Conservation (phyloP, 2,329 filamentous ascomycete genomes). For the Talaromyces sp. region DNA sequence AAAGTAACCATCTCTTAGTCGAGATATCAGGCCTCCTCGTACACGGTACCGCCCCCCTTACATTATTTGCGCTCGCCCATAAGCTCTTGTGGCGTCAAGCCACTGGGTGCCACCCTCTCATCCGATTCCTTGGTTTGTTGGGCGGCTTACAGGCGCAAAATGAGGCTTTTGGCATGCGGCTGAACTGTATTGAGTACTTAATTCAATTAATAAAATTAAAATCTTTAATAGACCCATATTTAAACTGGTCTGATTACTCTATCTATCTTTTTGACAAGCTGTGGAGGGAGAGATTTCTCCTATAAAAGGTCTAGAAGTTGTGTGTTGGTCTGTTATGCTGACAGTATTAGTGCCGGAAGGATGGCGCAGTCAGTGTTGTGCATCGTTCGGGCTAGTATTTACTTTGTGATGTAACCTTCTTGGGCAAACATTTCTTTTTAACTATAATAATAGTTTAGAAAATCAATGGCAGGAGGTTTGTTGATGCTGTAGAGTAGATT, state of each 20-base stretch:
- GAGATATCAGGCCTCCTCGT: too few relatives aligned
- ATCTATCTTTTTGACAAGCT: background rate
- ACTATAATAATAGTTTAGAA: background rate
- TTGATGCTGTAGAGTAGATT: background rate
- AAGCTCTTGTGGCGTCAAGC: background rate
- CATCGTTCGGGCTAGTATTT: background rate
- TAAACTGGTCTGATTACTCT: background rate
- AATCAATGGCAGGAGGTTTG: background rate
- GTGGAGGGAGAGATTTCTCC: too few relatives aligned
- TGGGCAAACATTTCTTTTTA: background rate
- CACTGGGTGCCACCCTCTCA: background rate
- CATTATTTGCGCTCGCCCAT: too few relatives aligned
- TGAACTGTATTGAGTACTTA: background rate
- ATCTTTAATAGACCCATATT: background rate
- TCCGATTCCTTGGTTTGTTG: background rate
- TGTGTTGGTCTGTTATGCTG: background rate
- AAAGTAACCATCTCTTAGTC: background rate
- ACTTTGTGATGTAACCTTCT: background rate
- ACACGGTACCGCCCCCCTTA: too few relatives aligned
- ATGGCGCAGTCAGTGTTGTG: background rate
- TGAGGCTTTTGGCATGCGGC: background rate
- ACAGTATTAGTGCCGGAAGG: background rate
- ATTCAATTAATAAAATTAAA: too few relatives aligned
- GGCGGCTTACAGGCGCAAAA: background rate
- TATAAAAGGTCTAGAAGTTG: background rate